Evolutionary conservation across 2,329 filamentous ascomycete genomes (phyloP), one percentile per base, ranked within the genome.

Genomic region (Exophiala mesophila): DNA sequence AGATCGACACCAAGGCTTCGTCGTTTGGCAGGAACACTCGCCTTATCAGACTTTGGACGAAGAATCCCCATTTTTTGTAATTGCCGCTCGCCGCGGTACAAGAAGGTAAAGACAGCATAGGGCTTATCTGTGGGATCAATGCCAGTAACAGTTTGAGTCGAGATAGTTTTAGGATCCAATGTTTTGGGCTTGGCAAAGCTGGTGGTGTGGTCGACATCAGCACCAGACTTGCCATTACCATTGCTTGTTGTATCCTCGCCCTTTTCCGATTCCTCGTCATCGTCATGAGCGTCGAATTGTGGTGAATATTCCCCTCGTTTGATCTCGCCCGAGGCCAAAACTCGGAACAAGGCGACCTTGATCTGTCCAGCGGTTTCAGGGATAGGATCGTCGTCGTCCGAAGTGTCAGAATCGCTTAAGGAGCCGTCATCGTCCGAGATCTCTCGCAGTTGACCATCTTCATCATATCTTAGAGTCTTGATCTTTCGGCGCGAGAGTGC

Each of bases 241-340:
- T 71, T 74, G 19, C 70, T 69, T 23, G 61, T 64, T 12, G 56
- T 54, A 34, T 68, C 67, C 26, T 61, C 66, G 19, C 73, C 64
- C 41, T 65, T 63, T 23, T 49, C 48, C 13, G 74, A 70, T 19
- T 62, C 63, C 42, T 95, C 88, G 49, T 95, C 89, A 50, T 95
- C 90, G 58, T 97, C 92, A 57, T 97, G 88, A 2, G 90, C 90
- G 62, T 95, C 89, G 53, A 97, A 97, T 59, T 97, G 92, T 9
- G 92, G 92, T 1, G 89, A 95, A 65, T 97, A 98, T 66, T 98
- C 92, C 50, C 92, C 92, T 60, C 89, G 87, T 69, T 96, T 97
- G 61, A 98, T 94, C 64, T 97, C 92, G 10, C 92, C 92, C 5
- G 88, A 95, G 2, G 92, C 92, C 33, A 97, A 73, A 6, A 98